Evolutionary conservation across 2,329 filamentous ascomycete species (phyloP).

Genomic region (Phialophora macrospora): DNA sequence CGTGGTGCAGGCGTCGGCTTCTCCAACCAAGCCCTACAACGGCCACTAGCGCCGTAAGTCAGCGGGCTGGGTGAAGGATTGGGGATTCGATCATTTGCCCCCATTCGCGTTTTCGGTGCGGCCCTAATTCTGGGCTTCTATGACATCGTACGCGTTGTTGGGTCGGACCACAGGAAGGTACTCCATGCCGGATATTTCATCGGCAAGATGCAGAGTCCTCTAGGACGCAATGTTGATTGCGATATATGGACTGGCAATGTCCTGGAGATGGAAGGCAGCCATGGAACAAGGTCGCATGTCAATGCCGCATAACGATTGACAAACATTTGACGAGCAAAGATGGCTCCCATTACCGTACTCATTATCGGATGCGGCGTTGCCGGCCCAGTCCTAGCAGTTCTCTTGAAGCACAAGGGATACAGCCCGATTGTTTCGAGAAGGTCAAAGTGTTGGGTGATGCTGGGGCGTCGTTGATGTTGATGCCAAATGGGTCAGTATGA

Average conservation of each 20-base stretch:
- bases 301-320: background rate
- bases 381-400: slow-evolving; percentile 25
- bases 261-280: background rate
- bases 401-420: slow-evolving; percentile 29
- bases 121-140: background rate
- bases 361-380: slow-evolving; percentile 31
- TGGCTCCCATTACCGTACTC: slow-evolving; percentile 22
- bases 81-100: background rate
- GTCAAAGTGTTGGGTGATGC: slow-evolving; percentile 29
- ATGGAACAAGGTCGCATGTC: background rate
- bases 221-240: background rate
- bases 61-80: background rate
- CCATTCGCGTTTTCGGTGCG: background rate
- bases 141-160: background rate
- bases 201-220: background rate
- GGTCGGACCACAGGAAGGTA: background rate
- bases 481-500: slow-evolving; percentile 29
- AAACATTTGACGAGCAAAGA: background rate
- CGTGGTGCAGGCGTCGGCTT: background rate
- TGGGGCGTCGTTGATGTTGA: slow-evolving; percentile 30
- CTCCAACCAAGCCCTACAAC: background rate
- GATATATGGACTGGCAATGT: background rate
- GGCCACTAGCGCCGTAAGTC: background rate
- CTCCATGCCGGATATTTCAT: background rate
- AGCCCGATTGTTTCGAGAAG: slow-evolving; percentile 29